Base-by-base conservation (phyloP, 768 basidiomycete genomes). In the Collybia sordida region DNA sequence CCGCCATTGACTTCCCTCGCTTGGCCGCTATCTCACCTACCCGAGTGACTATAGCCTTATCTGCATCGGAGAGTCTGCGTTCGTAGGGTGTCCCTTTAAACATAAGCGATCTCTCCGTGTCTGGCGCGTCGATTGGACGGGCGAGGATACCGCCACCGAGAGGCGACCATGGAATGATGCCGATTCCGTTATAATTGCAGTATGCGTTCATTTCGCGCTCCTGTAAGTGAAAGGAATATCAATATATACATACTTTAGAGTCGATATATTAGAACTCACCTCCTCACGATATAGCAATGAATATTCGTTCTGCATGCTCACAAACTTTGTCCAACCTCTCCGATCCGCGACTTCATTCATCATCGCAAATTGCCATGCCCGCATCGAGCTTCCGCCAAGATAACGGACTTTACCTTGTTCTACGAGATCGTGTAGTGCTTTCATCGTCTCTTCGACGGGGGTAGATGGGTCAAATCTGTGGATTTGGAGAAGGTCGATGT, bases 241-340 rank as follows among this genome's bases (percentile, higher is more conserved):
- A 1, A 45, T 27, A 9, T 34, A 35, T 1, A n/a, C 14, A 6
- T 35, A 18, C 22, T 12, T 22, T 14, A 19, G 22, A 14, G 6
- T n/a, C 19, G 24, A 27, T 12, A 9, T 38, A 3, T 4, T 24
- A 9, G 4, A 31, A 45, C 54, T 1, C 7, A 66, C 64, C 62
- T 83, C 80, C 50, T 80, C 75, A 25, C 81, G 70, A 56, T 84
- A 84, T 17, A 82, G 66, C 4, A 81, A 61, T 27, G 71, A 78
- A 54, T 82, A 75, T 49, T 78, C 74, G 37, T 72, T 69, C 61
- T 83, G 82, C 72, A 83, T 80, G 49, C 78, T 75, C 42, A 80
- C 68, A 52, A 83, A 83, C 51, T 68, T 74, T 4, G 81, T 80
- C 70, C 79, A 79, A 3, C 72, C 72, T 14, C 77, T 59, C 49